Evolutionary conservation across 2,329 filamentous ascomycete species (phyloP).

Genomic region (Aspergillus piperis): DNA sequence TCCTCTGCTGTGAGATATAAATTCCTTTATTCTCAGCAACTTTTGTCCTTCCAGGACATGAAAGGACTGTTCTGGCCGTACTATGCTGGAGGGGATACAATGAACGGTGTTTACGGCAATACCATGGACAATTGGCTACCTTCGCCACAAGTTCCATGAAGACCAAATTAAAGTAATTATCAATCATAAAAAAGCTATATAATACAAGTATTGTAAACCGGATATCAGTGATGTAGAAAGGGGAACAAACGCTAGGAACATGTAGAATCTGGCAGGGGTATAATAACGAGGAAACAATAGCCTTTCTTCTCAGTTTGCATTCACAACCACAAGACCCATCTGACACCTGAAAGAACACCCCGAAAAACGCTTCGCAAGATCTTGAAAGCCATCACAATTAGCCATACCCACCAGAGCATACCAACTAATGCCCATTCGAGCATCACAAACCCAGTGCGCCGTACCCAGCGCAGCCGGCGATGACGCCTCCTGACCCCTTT

Average conservation of each 20-base stretch:
- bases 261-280: background rate
- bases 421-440: constrained; percentile 87
- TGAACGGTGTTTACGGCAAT: no score
- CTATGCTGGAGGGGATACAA: no score
- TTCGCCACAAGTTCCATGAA: background rate
- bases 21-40: background rate
- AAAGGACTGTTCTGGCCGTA: background rate
- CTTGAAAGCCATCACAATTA: constrained; percentile 76
- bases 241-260: background rate
- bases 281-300: background rate
- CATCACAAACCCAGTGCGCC: constrained; percentile 74
- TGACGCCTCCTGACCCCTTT: constrained; percentile 70
- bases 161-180: background rate
- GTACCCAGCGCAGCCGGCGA: constrained; percentile 72
- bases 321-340: constrained; percentile 83
- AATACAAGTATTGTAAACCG: background rate
- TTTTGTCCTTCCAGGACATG: background rate
- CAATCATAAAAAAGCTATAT: background rate
- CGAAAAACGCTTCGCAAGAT: constrained; percentile 64
- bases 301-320: background rate
- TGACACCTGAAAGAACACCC: constrained; percentile 60
- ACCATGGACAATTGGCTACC: background rate
- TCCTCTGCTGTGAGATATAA: background rate
- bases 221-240: background rate
- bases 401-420: constrained; percentile 93